A percentile compares a stretch with the other conserved stretches of the same genome.
Conservation (phyloP, 768 basidiomycete genomes). For the Suillus paluster region DNA sequence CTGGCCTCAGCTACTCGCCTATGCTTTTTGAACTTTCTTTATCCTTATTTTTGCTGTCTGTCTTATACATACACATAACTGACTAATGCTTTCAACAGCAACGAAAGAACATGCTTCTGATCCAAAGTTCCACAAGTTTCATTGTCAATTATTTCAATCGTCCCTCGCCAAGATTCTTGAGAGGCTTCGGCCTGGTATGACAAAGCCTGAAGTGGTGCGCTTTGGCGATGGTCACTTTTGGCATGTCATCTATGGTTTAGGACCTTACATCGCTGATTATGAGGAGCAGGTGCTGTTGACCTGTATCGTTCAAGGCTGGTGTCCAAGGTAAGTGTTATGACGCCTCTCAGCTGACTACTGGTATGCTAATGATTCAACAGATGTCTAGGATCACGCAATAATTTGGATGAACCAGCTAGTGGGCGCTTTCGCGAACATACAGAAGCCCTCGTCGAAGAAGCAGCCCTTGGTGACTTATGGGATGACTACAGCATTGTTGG, state of each 20-base stretch:
- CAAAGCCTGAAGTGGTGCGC: no score
- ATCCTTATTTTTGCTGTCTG: no score
- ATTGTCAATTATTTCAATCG: slow-evolving; percentile 33
- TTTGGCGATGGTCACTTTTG: no score
- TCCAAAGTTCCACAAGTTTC: slow-evolving; percentile 30
- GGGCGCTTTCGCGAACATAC: slow-evolving; percentile 23
- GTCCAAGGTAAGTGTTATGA: no score
- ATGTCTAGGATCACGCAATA: background rate
- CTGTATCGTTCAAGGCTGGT: no score
- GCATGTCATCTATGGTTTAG: background rate
- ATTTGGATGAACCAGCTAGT: background rate
- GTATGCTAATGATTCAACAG: no score
- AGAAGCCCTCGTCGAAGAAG: slow-evolving; percentile 16
- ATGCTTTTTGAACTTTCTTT: no score
- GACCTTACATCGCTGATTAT: no score
- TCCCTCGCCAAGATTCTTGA: slow-evolving; percentile 30
- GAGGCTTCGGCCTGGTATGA: no score
- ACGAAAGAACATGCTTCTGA: slow-evolving; percentile 16
- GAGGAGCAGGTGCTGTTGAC: no score
- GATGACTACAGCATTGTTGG: slow-evolving; percentile 24
- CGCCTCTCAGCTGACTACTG: no score
- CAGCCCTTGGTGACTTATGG: slow-evolving; percentile 21
- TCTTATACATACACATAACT: background rate
- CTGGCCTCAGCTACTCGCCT: no score
- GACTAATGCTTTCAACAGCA: slow-evolving; percentile 6